These are phyloP conservation scores for Epichloe gansuensis DNA, from an alignment of 2,329 filamentous ascomycete genomes.

Conservation along the genomic window DNA sequence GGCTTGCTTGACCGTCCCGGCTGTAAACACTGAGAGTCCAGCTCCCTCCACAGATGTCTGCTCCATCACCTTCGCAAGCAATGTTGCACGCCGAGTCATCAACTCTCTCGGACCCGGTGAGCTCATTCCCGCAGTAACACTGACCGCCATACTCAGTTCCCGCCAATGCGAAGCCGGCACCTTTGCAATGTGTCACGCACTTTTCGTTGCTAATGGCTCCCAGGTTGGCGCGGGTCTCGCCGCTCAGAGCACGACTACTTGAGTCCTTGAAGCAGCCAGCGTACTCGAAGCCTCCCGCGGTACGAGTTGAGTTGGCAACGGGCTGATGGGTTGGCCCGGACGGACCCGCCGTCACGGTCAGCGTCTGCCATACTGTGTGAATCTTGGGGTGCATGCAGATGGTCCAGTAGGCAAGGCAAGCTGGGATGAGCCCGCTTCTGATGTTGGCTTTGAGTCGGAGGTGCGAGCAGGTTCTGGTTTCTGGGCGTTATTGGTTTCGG, in stretches of 20 bases:
- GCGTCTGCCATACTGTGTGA: conserved; percentile 32
- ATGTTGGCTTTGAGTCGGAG: conserved; percentile 3
- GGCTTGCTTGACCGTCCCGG: conserved; percentile 20
- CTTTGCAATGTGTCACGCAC: conserved; percentile 37
- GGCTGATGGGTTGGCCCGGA: conserved; percentile 8
- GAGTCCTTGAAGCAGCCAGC: conserved; percentile 32
- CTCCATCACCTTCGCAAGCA: conserved; percentile 35
- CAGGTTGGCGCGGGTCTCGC: conserved; percentile 27
- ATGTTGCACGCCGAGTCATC: conserved; percentile 30
- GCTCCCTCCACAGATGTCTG: conserved; percentile 38
- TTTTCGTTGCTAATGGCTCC: conserved; percentile 31
- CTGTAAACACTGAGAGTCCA: conserved; percentile 34
- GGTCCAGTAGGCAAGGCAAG: conserved; percentile 8
- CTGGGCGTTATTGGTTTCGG: not conserved
- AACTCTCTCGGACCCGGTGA: conserved; percentile 25
- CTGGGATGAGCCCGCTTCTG: conserved; percentile 10
- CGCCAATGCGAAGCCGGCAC: conserved; percentile 29
- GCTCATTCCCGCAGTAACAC: conserved; percentile 37
- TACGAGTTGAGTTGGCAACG: conserved; percentile 8
- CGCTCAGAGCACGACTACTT: conserved; percentile 24
- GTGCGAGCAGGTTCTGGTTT: not conserved
- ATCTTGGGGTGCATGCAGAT: conserved; percentile 16
- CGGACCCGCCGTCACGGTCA: conserved; percentile 28
- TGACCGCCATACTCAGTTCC: conserved; percentile 40
- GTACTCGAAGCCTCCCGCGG: conserved; percentile 23